Evolutionary conservation across 2,329 filamentous ascomycete species (phyloP), one percentile per base, ranked within the genome.

Genomic region (Sclerotinia subarctica): DNA sequence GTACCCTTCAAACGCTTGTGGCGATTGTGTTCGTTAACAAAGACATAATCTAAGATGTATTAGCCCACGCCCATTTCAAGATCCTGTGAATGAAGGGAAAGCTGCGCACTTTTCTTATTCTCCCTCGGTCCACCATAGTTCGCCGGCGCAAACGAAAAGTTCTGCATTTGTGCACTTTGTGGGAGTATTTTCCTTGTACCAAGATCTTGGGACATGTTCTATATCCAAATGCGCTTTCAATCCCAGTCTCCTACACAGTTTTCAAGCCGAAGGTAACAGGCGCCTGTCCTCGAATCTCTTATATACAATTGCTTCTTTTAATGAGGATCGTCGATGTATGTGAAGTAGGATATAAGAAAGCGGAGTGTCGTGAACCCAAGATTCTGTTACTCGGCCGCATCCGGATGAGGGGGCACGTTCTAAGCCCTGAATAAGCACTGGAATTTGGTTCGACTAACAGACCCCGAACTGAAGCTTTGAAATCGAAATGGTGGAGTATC

Each of bases 11-110:
- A 83, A 75, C 94, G 88, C 81, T 98, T 98, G 81, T 98, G 95
- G 72, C 95, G 90, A 82, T 98, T 98, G 80, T 98, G 95, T 80
- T 98, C 94, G 80, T 98, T 94, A 68, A 98, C 95, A 78, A 98
- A 98, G 75, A 98, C 95, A 91, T 97, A 98, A 79, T 97, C 94
- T 96, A 77, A 66, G 66, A 24, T 71, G 73, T 68, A 73, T 81
- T 74, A 81, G 78, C 70, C 17, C 11, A 62, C 53, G 63, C 26
- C 62, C 47, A 42, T 26, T 13, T 44, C 68, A 67, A 56, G n/a
- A 58, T 62, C 35, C 42, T 42, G 21, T 15, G n/a, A 46, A 32
- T 15, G n/a, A 56, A 29, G n/a, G 26, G n/a, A 29, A 57, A 56
- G 32, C 53, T 21, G 67, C 89, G 84, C 83, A 94, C 91, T 94